phyloP scores from a whole-genome alignment of 2,329 filamentous ascomycete species.

The Penicillium sp. region DNA sequence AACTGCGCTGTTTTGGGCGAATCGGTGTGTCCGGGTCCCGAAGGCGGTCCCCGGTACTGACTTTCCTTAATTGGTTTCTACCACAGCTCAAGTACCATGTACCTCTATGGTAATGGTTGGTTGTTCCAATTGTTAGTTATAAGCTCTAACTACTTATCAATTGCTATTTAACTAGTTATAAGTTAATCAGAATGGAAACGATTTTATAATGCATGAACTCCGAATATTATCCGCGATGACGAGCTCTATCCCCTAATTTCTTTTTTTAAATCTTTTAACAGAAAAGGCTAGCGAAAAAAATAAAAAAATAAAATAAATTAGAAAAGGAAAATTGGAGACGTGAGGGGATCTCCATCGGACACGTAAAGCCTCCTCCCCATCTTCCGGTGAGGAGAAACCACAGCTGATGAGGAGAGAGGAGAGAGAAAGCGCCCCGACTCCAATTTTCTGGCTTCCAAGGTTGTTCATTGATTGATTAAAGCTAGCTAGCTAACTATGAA shows the following conservation, averaged over 20 bases:
- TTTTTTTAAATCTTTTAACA: not conserved
- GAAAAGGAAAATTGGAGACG: conserved; percentile 19
- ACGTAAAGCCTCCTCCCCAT: not conserved
- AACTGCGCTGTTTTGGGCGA: conserved; percentile 33
- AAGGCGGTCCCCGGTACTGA: conserved; percentile 1
- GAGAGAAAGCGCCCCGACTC: not conserved
- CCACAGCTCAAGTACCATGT: not conserved
- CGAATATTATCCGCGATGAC: not conserved
- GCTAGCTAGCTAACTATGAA: not conserved
- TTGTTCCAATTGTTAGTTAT: not conserved
- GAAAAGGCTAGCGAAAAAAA: not conserved
- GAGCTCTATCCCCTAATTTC: not conserved
- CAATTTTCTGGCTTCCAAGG: not conserved
- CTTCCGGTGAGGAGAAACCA: conserved; percentile 23
- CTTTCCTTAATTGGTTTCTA: not conserved
- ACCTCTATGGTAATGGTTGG: not conserved
- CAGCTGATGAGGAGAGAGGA: conserved; percentile 14
- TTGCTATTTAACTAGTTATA: not conserved
- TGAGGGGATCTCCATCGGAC: conserved; percentile 14
- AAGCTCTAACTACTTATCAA: not conserved
- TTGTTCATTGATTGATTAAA: not conserved
- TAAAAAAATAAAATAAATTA: not conserved
- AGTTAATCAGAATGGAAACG: not conserved
- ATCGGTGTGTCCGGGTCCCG: conserved; percentile 30
- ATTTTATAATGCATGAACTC: not conserved